These are phyloP conservation scores for Apiospora pterosperma DNA, from an alignment of 2,329 filamentous ascomycete species.

Conservation along the genomic window DNA sequence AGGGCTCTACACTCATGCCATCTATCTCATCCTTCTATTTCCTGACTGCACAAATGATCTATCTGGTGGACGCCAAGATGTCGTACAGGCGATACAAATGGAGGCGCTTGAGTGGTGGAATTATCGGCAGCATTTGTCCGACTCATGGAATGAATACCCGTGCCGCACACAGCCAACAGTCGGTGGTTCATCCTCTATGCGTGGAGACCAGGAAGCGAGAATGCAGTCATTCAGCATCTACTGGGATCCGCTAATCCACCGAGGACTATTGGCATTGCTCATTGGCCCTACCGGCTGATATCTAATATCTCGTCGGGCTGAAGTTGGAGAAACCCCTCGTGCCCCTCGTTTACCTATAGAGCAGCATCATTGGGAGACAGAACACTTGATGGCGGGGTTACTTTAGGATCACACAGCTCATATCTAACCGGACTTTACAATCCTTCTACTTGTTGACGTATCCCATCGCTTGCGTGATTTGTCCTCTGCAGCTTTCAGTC, in stretches of 20 bases:
- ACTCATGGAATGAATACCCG: not conserved
- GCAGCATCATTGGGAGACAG: not conserved
- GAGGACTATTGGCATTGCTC: not conserved
- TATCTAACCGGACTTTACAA: not conserved
- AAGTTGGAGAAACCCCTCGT: not conserved
- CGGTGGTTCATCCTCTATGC: not conserved
- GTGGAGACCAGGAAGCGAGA: not conserved
- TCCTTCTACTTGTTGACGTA: not conserved
- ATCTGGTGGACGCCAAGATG: not conserved
- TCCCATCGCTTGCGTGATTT: not conserved
- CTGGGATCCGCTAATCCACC: not conserved
- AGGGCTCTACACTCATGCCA: not conserved
- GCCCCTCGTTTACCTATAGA: not conserved
- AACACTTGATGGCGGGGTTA: not conserved
- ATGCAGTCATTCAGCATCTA: not conserved
- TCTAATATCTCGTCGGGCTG: not conserved
- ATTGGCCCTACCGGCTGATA: slow-evolving; percentile 3
- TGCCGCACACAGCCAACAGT: not conserved
- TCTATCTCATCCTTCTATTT: not conserved
- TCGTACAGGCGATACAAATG: not conserved
- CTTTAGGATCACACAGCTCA: not conserved
- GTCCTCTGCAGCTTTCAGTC: not conserved
- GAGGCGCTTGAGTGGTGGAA: slow-evolving; percentile 31
- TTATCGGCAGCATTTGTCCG: slow-evolving; percentile 23
- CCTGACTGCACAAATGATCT: not conserved